phyloP scores from a whole-genome alignment of 768 basidiomycete species.

The Tylopilus subfusipes region DNA sequence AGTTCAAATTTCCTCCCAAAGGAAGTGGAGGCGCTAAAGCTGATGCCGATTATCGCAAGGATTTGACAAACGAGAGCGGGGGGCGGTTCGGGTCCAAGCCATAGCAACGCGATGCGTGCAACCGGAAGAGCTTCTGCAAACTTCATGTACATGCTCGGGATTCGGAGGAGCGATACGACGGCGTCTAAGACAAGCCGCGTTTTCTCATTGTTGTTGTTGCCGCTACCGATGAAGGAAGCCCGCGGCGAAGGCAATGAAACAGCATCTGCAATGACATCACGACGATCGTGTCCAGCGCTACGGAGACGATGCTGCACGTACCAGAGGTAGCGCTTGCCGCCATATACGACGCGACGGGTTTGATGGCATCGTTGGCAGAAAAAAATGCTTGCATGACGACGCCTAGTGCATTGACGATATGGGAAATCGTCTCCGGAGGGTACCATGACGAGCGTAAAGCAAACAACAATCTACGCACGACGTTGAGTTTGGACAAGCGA shows the following conservation, averaged over 20 bases:
- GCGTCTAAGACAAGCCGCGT: constrained; percentile 66
- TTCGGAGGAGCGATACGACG: constrained; percentile 59
- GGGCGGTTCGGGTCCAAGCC: constrained; percentile 76
- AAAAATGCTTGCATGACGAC: constrained; percentile 64
- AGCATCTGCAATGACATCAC: background rate
- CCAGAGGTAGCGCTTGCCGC: constrained; percentile 75
- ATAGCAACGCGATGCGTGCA: constrained; percentile 72
- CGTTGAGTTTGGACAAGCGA: constrained; percentile 63
- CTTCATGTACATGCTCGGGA: constrained; percentile 57
- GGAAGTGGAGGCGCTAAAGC: constrained; percentile 50
- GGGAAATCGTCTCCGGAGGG: constrained; percentile 41
- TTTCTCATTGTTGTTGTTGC: constrained; percentile 43
- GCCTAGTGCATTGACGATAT: constrained; percentile 58
- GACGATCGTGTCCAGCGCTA: background rate
- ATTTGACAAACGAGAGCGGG: constrained; percentile 55
- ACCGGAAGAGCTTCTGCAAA: constrained; percentile 74
- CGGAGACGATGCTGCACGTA: constrained; percentile 29
- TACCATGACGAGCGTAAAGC: constrained; percentile 81
- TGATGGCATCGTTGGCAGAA: constrained; percentile 70
- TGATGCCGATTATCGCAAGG: constrained; percentile 54
- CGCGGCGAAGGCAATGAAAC: constrained; percentile 8
- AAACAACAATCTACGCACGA: constrained; percentile 77
- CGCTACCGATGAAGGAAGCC: constrained; percentile 7
- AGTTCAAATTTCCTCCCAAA: constrained; percentile 83
- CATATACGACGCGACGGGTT: constrained; percentile 81